Evolutionary conservation across 805 yeast species (phyloP).

Genomic region (Starmerella scarabaei): DNA sequence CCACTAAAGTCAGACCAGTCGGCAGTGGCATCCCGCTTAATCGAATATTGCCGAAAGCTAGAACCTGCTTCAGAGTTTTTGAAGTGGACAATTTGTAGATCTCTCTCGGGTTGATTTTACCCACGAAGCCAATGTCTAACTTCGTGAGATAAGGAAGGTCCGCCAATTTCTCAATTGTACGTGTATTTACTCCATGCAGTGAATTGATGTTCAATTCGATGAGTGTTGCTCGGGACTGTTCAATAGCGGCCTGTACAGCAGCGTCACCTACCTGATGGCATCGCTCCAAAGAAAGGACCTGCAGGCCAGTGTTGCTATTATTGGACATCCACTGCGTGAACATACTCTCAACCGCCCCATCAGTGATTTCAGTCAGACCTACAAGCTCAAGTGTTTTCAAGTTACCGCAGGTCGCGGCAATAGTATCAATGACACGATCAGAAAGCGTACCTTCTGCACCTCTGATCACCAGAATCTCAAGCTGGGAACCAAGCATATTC

Average conservation of each 20-base stretch:
- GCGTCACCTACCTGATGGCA: slow-evolving; percentile 54
- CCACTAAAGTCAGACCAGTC: slow-evolving; percentile 20
- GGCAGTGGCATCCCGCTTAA: slow-evolving; percentile 25
- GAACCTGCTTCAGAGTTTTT: slow-evolving; percentile 49
- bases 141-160: slow-evolving; percentile 49
- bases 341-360: slow-evolving; percentile 48
- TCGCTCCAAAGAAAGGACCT: slow-evolving; percentile 47
- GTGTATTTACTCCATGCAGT: slow-evolving; percentile 41
- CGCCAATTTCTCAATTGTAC: slow-evolving; percentile 22
- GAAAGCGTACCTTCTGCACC: slow-evolving; percentile 58
- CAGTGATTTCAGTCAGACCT: slow-evolving; percentile 51
- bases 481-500: slow-evolving; percentile 38
- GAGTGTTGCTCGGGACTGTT: slow-evolving; percentile 52
- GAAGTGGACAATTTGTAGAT: slow-evolving; percentile 50
- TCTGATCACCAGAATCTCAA: slow-evolving; percentile 47
- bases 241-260: slow-evolving; percentile 45
- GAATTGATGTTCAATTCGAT: slow-evolving; percentile 66
- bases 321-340: slow-evolving; percentile 40
- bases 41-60: slow-evolving; percentile 52
- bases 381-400: slow-evolving; percentile 48
- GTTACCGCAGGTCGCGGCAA: slow-evolving; percentile 37
- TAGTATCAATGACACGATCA: slow-evolving; percentile 33
- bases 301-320: slow-evolving; percentile 37
- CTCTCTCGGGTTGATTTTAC: slow-evolving; percentile 57
- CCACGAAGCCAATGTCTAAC: slow-evolving; percentile 67